Percentiles rank a stretch among this genome's conserved stretches.
These are phyloP conservation scores for Pythium phragmitis DNA, from an alignment of 352 stramenopile genomes.

Conservation along the genomic window DNA sequence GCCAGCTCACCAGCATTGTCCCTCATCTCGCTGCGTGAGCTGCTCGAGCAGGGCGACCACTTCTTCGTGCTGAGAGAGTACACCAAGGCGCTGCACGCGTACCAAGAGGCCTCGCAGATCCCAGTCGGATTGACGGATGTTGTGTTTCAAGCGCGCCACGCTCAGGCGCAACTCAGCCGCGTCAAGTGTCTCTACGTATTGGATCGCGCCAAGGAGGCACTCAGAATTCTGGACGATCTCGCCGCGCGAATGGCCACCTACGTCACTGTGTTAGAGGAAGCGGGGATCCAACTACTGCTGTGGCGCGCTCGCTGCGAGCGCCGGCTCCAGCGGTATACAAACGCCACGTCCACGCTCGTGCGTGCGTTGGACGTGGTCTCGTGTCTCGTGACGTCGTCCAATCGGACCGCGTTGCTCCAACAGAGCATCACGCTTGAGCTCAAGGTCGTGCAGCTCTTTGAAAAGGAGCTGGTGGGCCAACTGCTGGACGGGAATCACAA, in stretches of 20 bases:
- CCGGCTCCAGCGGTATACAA: conserved; percentile 42
- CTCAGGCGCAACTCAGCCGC: background rate
- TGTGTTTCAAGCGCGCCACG: background rate
- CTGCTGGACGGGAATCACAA: conserved; percentile 14
- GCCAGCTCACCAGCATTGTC: background rate
- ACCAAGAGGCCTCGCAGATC: background rate
- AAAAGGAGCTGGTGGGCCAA: conserved; percentile 40
- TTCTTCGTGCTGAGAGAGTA: background rate
- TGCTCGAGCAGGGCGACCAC: background rate
- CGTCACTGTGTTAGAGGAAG: background rate
- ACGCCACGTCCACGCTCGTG: conserved; percentile 44
- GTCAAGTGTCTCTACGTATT: conserved; percentile 7
- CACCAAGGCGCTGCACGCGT: background rate
- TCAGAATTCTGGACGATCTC: background rate
- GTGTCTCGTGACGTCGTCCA: conserved; percentile 4
- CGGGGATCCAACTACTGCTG: conserved; percentile 34
- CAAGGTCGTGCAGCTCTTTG: conserved; percentile 47
- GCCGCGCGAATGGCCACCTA: background rate
- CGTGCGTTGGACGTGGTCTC: conserved; percentile 51
- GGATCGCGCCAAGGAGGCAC: background rate
- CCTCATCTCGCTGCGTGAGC: background rate
- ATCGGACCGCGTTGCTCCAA: conserved; percentile 29
- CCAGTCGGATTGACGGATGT: background rate
- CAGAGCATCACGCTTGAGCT: conserved; percentile 58
- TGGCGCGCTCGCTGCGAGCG: conserved; percentile 62